Percentiles rank a stretch among this genome's conserved stretches.
Evolutionary conservation across 164 flowering plant species (phyloP).

Genomic region (Magnolia kwangsiensis): DNA sequence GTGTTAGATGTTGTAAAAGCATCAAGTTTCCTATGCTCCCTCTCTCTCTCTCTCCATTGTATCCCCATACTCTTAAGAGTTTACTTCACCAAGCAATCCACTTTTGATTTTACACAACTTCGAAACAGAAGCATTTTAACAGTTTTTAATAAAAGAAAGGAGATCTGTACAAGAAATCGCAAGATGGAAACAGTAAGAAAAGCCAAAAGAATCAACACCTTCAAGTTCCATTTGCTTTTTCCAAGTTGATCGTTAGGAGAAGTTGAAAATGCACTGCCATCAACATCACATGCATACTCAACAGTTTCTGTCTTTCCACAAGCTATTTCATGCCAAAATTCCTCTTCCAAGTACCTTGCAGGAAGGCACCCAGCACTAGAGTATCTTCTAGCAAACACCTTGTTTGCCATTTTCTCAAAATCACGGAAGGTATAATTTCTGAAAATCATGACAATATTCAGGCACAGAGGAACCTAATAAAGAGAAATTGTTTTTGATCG

Average conservation of each 20-base stretch:
- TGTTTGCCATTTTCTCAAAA: conserved; percentile 98
- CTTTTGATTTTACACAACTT: too few relatives aligned
- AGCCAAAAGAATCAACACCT: conserved; percentile 45
- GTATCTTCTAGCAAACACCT: conserved; percentile 89
- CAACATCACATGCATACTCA: conserved; percentile 99
- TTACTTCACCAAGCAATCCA: too few relatives aligned
- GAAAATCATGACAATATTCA: conserved; percentile 33
- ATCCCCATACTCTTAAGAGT: too few relatives aligned
- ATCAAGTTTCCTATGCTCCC: too few relatives aligned
- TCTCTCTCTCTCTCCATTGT: too few relatives aligned
- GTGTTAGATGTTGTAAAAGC: too few relatives aligned
- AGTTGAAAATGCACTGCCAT: conserved; percentile 99
- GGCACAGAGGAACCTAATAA: conserved; percentile 13
- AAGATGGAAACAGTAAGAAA: background rate
- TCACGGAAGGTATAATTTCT: conserved; percentile 93
- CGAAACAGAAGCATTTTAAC: too few relatives aligned
- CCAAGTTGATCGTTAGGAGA: conserved; percentile 84
- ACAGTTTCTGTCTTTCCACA: conserved; percentile 87
- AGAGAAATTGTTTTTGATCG: background rate
- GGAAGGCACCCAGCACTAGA: conserved; percentile 90
- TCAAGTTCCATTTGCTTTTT: conserved; percentile 94
- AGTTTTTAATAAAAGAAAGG: too few relatives aligned
- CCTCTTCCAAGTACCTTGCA: conserved; percentile 76
- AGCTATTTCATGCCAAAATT: conserved; percentile 97
- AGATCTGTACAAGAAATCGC: background rate